Evolutionary conservation across 768 basidiomycete species (phyloP).

Genomic region (Plicaturopsis crispa): DNA sequence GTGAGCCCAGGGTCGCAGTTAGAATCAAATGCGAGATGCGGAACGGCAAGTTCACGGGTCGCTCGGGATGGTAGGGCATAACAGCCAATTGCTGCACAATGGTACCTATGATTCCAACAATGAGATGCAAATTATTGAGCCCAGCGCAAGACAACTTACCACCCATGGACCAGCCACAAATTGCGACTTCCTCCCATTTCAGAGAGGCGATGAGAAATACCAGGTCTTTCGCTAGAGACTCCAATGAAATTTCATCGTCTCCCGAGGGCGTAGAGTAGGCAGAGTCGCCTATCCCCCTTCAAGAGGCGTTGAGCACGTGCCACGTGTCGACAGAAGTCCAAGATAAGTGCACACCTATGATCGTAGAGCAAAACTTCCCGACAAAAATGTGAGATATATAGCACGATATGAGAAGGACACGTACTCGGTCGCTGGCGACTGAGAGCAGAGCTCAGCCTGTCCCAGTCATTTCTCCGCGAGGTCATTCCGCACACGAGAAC

Average conservation of each 20-base stretch:
- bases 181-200: slow-evolving; percentile 31
- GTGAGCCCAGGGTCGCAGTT: slow-evolving; percentile 21
- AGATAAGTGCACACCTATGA: slow-evolving; percentile 19
- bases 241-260: slow-evolving; percentile 34
- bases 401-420: too few species aligned
- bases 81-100: slow-evolving; percentile 37
- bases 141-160: slow-evolving; percentile 20
- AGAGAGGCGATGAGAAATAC: slow-evolving; percentile 28
- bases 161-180: slow-evolving; percentile 48
- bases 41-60: slow-evolving; percentile 30
- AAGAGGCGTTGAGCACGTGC: background rate
- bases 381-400: background rate
- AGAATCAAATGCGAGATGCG: slow-evolving; percentile 33
- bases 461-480: slow-evolving; percentile 30
- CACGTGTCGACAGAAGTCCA: background rate
- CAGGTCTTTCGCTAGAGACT: slow-evolving; percentile 38
- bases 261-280: slow-evolving; percentile 13
- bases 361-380: slow-evolving; percentile 35
- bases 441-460: slow-evolving; percentile 25
- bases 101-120: slow-evolving; percentile 20
- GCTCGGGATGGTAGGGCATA: slow-evolving; percentile 28
- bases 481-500: slow-evolving; percentile 36
- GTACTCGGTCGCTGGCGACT: slow-evolving; percentile 32
- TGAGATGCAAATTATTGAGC: background rate
- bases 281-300: slow-evolving; percentile 41